A percentile compares a stretch with the other conserved stretches of the same genome.
Conservation (phyloP, 1,139 yeast genomes). For the Meyerozyma athensensis region DNA sequence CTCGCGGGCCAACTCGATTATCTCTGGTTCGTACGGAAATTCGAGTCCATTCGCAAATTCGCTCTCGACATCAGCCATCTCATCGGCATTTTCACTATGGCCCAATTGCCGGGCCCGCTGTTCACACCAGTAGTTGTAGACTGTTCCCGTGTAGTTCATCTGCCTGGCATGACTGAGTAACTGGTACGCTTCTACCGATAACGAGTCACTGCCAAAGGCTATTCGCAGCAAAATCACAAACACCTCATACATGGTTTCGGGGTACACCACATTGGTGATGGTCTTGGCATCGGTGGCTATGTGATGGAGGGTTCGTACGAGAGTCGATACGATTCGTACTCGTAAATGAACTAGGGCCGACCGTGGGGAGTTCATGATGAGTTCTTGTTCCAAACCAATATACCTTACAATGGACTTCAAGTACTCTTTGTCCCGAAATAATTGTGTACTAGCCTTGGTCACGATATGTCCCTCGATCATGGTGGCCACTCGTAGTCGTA, state of each 20-base stretch:
- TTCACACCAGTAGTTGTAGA: constrained; percentile 44
- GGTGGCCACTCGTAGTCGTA: constrained; percentile 38
- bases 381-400: constrained; percentile 50
- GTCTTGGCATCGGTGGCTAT: constrained; percentile 28
- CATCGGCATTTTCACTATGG: constrained; percentile 24
- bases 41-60: constrained; percentile 56
- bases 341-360: constrained; percentile 37
- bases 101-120: constrained; percentile 34
- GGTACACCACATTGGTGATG: constrained; percentile 30
- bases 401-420: constrained; percentile 42
- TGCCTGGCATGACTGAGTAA: constrained; percentile 27
- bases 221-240: constrained; percentile 51
- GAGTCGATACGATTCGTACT: constrained; percentile 37
- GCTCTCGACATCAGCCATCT: constrained; percentile 32
- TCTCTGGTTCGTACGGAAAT: constrained; percentile 56
- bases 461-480: constrained; percentile 42
- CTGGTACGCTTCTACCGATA: constrained; percentile 32
- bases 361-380: constrained; percentile 44
- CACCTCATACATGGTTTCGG: constrained; percentile 44
- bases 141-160: constrained; percentile 17
- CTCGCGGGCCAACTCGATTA: constrained; percentile 67
- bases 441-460: constrained; percentile 24
- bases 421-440: constrained; percentile 32
- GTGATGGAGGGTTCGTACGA: constrained; percentile 30
- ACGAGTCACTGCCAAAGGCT: constrained; percentile 48